Percentiles rank a stretch among this genome's conserved stretches.
These are phyloP conservation scores for Penicillium griseofulvum DNA, from an alignment of 2,329 filamentous ascomycete genomes.

Conservation along the genomic window DNA sequence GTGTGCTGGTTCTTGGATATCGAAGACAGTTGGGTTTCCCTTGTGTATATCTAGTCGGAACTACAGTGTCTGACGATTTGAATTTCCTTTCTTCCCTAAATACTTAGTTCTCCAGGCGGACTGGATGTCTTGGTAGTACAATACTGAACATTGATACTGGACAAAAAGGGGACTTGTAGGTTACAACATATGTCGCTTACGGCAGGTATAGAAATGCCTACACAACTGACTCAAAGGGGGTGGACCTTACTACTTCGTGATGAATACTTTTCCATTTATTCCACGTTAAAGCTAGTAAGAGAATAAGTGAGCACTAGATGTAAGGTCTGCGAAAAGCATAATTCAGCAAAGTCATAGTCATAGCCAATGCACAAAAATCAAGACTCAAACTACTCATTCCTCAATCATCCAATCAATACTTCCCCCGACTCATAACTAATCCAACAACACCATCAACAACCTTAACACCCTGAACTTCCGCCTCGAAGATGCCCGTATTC, in stretches of 20 bases:
- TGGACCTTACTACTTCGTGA: neutral
- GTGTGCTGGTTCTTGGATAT: neutral
- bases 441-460: conserved; percentile 57
- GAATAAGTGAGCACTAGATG: neutral
- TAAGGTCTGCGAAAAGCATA: neutral
- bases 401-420: conserved; percentile 7
- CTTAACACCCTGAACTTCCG: conserved; percentile 53
- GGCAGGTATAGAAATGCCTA: neutral
- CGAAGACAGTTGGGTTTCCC: neutral
- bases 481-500: conserved; percentile 55
- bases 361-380: neutral
- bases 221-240: neutral
- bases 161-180: neutral
- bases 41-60: neutral
- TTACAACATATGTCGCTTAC: neutral
- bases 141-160: neutral
- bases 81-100: neutral
- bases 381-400: neutral
- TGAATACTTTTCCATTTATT: neutral
- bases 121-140: neutral
- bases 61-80: neutral
- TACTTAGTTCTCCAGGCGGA: neutral
- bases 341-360: neutral
- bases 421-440: conserved; percentile 45
- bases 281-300: neutral